Evolutionary conservation across 2,329 filamentous ascomycete species (phyloP), one percentile per base, ranked within the genome.

Genomic region (Malbranchea cinnamomea): DNA sequence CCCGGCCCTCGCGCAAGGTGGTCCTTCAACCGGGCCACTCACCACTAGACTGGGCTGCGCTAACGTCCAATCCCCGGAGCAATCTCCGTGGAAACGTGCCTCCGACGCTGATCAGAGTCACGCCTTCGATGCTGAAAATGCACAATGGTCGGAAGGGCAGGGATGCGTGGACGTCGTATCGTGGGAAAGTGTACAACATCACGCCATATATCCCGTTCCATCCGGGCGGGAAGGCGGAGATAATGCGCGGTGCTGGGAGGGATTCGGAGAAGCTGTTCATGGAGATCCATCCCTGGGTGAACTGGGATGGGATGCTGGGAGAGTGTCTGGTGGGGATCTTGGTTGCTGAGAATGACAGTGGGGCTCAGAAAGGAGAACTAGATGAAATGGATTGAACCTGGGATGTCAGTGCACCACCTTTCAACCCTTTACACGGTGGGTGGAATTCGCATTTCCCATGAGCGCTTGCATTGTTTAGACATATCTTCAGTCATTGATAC

Each of bases 101-200:
- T 0, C 46, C 57, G 40, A 78, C 37, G 43, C 67, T 34, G 65
- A 72, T 63, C 58, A 74, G 79, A 26, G 83, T 98, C 20, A 81
- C 85, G 4, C 85, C 87, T 1, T 75, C 74, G 4, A 71, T 82
- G 66, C 65, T 98, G 8, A 78, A 76, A 49, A 56, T 62, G 22
- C 74, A 83, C 56, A 91, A 80, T 22, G 87, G 87, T 0, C 72
- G 87, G 17, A 80, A 78, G 48, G 83, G 83, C 6, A 75, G 70
- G 37, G 81, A 92, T 45, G 83, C 85, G 1, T 98, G 89, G 89
- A 91, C 79, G 36, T 80, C 74, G 1, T 76, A 92, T 37, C 78
- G 82, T 36, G 85, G 87, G 1, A 79, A 80, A 46, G 87, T 95
- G 16, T 98, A 95, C 58, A 95, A 95, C 47, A 76, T 98, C 34